phyloP scores from a whole-genome alignment of 2,329 filamentous ascomycete species.

The Fusarium xyrophilum region DNA sequence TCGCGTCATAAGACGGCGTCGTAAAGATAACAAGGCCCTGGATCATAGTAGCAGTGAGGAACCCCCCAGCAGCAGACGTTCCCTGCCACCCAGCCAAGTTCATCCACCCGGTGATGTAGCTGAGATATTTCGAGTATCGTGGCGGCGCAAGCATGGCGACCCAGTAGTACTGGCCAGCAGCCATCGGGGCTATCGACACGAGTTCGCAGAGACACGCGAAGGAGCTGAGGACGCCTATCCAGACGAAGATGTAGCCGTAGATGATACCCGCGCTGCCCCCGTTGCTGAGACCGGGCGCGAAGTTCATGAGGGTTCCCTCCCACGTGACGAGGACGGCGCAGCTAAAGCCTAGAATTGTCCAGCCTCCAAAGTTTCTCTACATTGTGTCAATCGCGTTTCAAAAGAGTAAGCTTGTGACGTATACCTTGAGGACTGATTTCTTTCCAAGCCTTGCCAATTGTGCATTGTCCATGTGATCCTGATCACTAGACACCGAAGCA shows the following conservation, averaged over 20 bases:
- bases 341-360: conserved; percentile 40
- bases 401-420: rapidly evolving
- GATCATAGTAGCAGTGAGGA: conserved; percentile 40
- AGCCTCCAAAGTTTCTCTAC: conserved; percentile 37
- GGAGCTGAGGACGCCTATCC: conserved; percentile 50
- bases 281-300: conserved; percentile 36
- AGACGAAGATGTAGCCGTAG: conserved; percentile 60
- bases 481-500: conserved; percentile 9
- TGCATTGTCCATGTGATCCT: conserved; percentile 33
- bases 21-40: conserved; percentile 37
- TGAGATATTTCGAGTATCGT: conserved; percentile 43
- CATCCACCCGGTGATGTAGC: conserved; percentile 41
- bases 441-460: conserved; percentile 27
- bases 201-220: conserved; percentile 37
- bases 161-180: conserved; percentile 38
- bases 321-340: conserved; percentile 41
- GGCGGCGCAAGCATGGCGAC: conserved; percentile 37
- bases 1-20: conserved; percentile 20
- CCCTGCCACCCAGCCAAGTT: conserved; percentile 41
- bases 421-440: conserved; percentile 18
- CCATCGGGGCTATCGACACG: conserved; percentile 35
- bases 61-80: conserved; percentile 33
- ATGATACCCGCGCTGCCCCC: conserved; percentile 49
- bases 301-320: conserved; percentile 41
- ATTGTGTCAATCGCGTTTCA: background rate